phyloP scores from a whole-genome alignment of 2,329 filamentous ascomycete species.

The Fusarium devonianum region DNA sequence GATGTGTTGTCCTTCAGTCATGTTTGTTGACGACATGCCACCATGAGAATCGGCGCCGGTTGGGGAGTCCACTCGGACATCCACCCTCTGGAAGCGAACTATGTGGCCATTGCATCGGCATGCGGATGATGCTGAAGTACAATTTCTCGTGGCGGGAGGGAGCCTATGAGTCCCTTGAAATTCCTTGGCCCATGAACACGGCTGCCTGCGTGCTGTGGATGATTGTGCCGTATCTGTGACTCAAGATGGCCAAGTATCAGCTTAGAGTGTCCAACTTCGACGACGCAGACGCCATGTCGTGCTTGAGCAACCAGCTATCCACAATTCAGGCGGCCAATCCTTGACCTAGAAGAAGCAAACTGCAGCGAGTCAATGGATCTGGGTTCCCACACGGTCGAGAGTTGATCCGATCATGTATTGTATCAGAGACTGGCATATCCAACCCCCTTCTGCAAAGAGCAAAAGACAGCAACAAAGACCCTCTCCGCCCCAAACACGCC shows the following conservation, averaged over 20 bases:
- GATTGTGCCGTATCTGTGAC: constrained; percentile 35
- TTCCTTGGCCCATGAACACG: constrained; percentile 31
- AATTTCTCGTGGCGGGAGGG: neutral
- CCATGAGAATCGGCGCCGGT: constrained; percentile 20
- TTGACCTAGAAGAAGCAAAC: constrained; percentile 12
- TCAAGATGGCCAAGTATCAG: constrained; percentile 26
- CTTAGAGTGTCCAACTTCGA: constrained; percentile 30
- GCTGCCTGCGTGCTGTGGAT: constrained; percentile 17
- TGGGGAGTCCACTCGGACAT: constrained; percentile 20
- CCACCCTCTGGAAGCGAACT: constrained; percentile 30
- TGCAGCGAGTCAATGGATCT: constrained; percentile 16
- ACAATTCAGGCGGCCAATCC: constrained; percentile 13
- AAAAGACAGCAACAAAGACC: neutral
- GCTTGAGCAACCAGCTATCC: constrained; percentile 19
- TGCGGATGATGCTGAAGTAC: neutral
- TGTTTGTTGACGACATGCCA: constrained; percentile 37
- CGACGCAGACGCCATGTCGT: constrained; percentile 36
- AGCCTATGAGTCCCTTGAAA: constrained; percentile 23
- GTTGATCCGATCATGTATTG: constrained; percentile 21
- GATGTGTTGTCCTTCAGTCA: constrained; percentile 31
- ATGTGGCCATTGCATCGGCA: constrained; percentile 11
- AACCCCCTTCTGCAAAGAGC: neutral
- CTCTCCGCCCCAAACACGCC: constrained; percentile 1
- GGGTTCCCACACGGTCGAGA: constrained; percentile 11
- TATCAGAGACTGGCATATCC: constrained; percentile 10